Evolutionary conservation across 805 yeast species (phyloP).

Genomic region (Yarrowia yakushimensis): DNA sequence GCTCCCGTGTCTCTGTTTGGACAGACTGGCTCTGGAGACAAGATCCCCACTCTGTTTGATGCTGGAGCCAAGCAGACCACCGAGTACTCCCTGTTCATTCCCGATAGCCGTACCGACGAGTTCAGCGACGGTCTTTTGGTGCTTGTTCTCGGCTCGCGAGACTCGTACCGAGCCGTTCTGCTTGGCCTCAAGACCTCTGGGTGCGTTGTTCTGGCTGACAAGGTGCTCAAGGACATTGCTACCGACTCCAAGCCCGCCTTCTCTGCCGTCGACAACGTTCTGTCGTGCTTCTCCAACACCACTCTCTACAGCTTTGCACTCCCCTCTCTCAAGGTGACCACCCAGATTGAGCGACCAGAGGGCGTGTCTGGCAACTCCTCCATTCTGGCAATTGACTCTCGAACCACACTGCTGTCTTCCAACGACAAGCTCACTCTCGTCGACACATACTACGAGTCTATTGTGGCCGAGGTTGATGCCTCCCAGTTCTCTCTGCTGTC

Average conservation of each 20-base stretch:
- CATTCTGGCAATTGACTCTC: constrained; percentile 33
- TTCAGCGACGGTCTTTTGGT: constrained; percentile 1
- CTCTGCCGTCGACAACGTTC: constrained; percentile 1
- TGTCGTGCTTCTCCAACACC: constrained; percentile 10
- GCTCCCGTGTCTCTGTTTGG: constrained; percentile 13
- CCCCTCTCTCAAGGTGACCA: constrained; percentile 22
- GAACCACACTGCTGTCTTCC: constrained; percentile 34
- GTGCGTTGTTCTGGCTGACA: constrained; percentile 14
- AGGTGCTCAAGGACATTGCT: constrained; percentile 11
- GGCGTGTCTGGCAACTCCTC: constrained; percentile 23
- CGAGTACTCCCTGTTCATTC: constrained; percentile 16
- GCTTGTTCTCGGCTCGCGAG: constrained; percentile 9
- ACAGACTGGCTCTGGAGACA: constrained; percentile 2
- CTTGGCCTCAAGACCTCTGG: constrained; percentile 14
- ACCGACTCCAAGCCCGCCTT: constrained; percentile 6
- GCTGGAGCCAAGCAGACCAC: constrained; percentile 16
- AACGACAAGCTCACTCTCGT: constrained; percentile 39
- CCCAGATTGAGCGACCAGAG: constrained; percentile 15
- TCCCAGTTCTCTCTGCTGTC: constrained; percentile 26
- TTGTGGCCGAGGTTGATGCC: constrained; percentile 28
- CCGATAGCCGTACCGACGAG: constrained; percentile 15
- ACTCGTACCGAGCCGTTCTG: constrained; percentile 13
- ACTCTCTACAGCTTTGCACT: constrained; percentile 15
- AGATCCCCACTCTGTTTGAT: constrained; percentile 12
- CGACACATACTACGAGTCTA: constrained; percentile 38